Base-by-base conservation (phyloP, 1,284 basidiomycete genomes). In the Apiotrichum gamsii region DNA sequence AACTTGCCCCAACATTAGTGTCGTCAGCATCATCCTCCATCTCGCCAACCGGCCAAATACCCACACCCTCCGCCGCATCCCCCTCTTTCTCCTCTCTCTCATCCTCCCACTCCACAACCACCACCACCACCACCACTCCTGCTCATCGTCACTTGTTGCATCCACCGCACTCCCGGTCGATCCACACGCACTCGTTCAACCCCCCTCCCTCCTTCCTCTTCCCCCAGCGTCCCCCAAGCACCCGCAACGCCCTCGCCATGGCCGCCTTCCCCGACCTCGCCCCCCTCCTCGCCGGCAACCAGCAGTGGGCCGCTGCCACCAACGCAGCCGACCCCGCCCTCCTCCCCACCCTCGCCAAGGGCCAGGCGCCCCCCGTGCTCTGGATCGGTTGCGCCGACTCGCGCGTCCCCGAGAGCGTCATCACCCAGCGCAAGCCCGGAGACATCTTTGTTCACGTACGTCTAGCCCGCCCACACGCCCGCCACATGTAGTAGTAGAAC, bases 361-460 rank as follows among this genome's bases (percentile, higher is more conserved):
- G 62, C 5, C 71, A 72, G 59, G 62, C 58, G 15, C 71, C 71
- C 24, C 58, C 59, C 24, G 58, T 71, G 40, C 60, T 73, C 23
- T 73, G 71, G 71, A 64, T 73, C 23, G 71, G 71, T 34, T 73
- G 71, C 56, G 62, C 68, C 39, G 70, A 72, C 59, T 70, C 68
- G 13, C 61, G 71, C 45, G 68, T 71, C 13, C 67, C 71, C 29
- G 71, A 73, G 52, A 66, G 59, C 21, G 59, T 64, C 39, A 54
- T 73, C 40, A 56, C 67, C 40, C 62, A 51, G 35, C 57, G 61
- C 19, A 63, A 76, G 49, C 83, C 83, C 0, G 83, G 83, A 42
- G 82, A 83, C 39, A 77, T 85, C 50, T 85, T 85, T 59, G 82
- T 82, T 24, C 80, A 82, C 64, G 66, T 67, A 28, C 58, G 64